Evolutionary conservation across 169 alveolate species (phyloP), one percentile per base, ranked within the genome.

Genomic region (Plasmodium billcollinsi): DNA sequence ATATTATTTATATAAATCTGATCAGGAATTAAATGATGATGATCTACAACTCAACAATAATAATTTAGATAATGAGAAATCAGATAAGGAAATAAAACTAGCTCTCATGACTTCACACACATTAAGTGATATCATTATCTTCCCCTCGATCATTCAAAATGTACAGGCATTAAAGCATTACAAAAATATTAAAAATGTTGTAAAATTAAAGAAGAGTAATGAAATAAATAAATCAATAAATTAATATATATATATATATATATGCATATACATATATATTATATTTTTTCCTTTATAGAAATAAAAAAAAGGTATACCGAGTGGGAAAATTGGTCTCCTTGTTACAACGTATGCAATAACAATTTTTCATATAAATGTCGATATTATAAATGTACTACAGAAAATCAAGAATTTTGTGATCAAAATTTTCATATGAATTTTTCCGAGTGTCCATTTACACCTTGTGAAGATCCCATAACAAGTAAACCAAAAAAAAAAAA

Each of bases 291-390:
- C 26, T 11, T 8, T 59, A 45, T 63, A 83, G 91, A 12, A 14
- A 49, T 69, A 58, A 43, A 69, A 45, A 50, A 56, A 24, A 45
- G 3, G 20, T 62, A 56, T 52, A 43, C 12, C 7, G 18, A 69
- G 8, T 47, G 69, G 83, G 91, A 21, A 47, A 39, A 20, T 7
- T 69, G 74, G 91, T 83, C 91, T 21, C 91, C 91, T 5, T 83
- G 91, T 45, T 83, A 83, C 43, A 83, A 62, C 45, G 26, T 15
- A 63, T 83, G 91, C 52, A 43, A 21, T 15, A 75, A 83, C 29
- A 63, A 83, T 5, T 43, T 83, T 67, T 24, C 91, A 6, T 83
- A 83, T 66, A 52, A 73, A 18, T 83, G 91, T 49, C 54, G 83
- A 72, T 50, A 62, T 45, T 69, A 83, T 29, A 58, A 54, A 26